Conservation (phyloP, 176 grass and related monocot genomes). For the Bonia amplexicaulis region DNA sequence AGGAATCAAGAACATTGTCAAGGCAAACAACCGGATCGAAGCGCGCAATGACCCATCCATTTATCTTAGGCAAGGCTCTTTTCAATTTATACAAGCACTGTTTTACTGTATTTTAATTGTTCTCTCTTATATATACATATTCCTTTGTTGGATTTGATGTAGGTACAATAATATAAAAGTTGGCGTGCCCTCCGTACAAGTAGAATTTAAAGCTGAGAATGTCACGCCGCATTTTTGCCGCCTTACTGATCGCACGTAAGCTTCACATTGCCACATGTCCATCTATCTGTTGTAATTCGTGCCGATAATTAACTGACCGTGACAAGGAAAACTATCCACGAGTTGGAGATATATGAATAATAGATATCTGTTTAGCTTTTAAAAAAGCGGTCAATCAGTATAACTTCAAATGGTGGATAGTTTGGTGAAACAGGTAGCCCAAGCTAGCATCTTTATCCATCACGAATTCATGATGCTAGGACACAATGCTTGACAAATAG, state of each 20-base stretch:
- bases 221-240: conserved; percentile 76
- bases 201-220: conserved; percentile 25
- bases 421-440: not conserved
- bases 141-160: conserved; percentile 10
- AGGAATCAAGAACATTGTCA: conserved; percentile 73
- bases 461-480: not conserved
- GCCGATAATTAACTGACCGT: not conserved
- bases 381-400: not conserved
- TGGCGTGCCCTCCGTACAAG: conserved; percentile 33
- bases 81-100: not conserved
- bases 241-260: conserved; percentile 84
- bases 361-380: not conserved
- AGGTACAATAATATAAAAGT: conserved; percentile 58
- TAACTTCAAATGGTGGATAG: not conserved
- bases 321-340: not conserved
- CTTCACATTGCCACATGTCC: not conserved
- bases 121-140: not conserved
- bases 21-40: conserved; percentile 56
- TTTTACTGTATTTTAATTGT: not conserved
- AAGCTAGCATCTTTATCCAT: conserved; percentile 3
- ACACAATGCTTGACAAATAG: not conserved
- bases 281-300: not conserved
- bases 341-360: not conserved
- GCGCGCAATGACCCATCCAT: conserved; percentile 46
- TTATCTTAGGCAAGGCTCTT: conserved; percentile 50